Percentiles rank a stretch among this genome's conserved stretches.
Evolutionary conservation across 805 yeast genomes (phyloP).

Genomic region (Ogataea dorogensis): DNA sequence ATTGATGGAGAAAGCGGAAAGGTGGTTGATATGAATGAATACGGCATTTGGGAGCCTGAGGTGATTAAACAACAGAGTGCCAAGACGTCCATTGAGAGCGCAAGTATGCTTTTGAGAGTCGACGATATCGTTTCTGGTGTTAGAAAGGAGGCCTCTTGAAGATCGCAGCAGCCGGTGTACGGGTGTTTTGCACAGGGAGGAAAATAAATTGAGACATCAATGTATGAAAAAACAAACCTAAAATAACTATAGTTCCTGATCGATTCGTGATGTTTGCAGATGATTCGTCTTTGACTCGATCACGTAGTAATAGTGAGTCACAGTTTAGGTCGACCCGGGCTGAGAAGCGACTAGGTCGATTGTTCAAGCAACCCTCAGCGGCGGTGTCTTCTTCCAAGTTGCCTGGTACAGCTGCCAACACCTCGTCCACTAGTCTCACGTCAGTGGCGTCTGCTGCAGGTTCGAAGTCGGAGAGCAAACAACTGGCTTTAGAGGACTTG

Average conservation of each 20-base stretch:
- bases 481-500: slow-evolving; percentile 22
- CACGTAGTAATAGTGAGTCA: slow-evolving; percentile 32
- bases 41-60: slow-evolving; percentile 99
- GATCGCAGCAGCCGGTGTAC: slow-evolving; percentile 4
- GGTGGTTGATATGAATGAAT: slow-evolving; percentile 90
- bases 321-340: slow-evolving; percentile 32
- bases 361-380: slow-evolving; percentile 28
- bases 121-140: slow-evolving; percentile 98
- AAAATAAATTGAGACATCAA: no score
- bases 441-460: slow-evolving; percentile 3
- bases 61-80: slow-evolving; percentile 95
- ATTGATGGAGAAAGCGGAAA: slow-evolving; percentile 94
- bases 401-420: slow-evolving; percentile 3
- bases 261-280: slow-evolving; percentile 14
- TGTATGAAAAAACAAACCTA: slow-evolving; percentile 7
- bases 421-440: slow-evolving; percentile 1
- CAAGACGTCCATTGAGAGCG: slow-evolving; percentile 97
- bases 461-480: slow-evolving; percentile 16
- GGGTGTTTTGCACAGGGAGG: slow-evolving; percentile 7
- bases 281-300: slow-evolving; percentile 18
- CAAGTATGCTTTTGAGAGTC: slow-evolving; percentile 89
- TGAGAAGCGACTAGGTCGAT: slow-evolving; percentile 35
- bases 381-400: slow-evolving; percentile 3
- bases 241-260: no score
- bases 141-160: slow-evolving; percentile 38